Evolutionary conservation across 1,284 basidiomycete genomes (phyloP).

Genomic region (Volvariella surrecta): DNA sequence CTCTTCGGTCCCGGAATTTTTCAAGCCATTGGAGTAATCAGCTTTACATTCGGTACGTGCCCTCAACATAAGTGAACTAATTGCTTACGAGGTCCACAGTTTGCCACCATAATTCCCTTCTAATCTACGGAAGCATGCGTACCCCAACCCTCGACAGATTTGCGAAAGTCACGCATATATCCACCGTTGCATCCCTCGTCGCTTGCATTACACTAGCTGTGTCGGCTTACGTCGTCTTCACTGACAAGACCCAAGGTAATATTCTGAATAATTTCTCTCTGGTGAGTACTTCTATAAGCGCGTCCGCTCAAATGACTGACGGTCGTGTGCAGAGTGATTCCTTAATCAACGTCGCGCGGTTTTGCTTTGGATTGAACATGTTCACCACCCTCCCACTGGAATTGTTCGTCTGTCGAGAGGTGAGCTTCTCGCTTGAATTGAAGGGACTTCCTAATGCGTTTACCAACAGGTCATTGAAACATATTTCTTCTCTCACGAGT

Average conservation of each 20-base stretch:
- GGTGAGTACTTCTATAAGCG: conserved; percentile 35
- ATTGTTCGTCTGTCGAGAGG: conserved; percentile 91
- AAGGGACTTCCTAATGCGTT: conserved; percentile 6
- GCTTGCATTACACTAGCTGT: conserved; percentile 81
- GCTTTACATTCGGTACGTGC: conserved; percentile 72
- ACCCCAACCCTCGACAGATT: conserved; percentile 96
- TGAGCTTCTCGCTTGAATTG: conserved; percentile 17
- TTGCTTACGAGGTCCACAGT: conserved; percentile 34
- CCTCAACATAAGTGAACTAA: neutral
- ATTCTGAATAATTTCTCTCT: conserved; percentile 88
- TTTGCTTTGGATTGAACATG: conserved; percentile 98
- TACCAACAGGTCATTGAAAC: conserved; percentile 75
- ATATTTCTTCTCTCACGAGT: conserved; percentile 83
- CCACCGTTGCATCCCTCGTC: conserved; percentile 74
- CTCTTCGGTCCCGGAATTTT: conserved; percentile 74
- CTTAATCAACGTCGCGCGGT: conserved; percentile 88
- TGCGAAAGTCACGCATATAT: conserved; percentile 87
- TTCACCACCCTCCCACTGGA: conserved; percentile 93
- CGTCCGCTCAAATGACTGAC: conserved; percentile 1
- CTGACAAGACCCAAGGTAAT: conserved; percentile 90
- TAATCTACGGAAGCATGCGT: conserved; percentile 90
- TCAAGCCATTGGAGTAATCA: conserved; percentile 92
- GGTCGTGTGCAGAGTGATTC: conserved; percentile 53
- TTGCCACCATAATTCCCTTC: conserved; percentile 88
- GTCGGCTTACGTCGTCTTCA: conserved; percentile 92